A percentile compares a stretch with the other conserved stretches of the same genome.
These are phyloP conservation scores for Ceraceosorus bombacis DNA, from an alignment of 1,284 basidiomycete genomes.

Conservation along the genomic window DNA sequence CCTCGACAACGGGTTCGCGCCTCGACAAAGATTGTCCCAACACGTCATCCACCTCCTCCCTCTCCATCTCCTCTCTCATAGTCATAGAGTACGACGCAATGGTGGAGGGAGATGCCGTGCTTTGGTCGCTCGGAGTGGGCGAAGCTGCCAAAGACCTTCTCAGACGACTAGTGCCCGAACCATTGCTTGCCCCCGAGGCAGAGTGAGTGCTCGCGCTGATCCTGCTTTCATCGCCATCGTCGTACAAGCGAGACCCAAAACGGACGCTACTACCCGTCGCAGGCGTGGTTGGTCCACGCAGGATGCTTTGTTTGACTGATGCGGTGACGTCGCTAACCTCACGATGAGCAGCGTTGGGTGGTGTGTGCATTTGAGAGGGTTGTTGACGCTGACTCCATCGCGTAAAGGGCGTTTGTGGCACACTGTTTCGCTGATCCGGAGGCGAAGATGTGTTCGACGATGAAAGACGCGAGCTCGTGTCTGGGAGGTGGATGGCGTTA, in stretches of 20 bases:
- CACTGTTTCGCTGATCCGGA: not conserved
- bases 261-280: conserved; percentile 22
- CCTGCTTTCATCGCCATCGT: conserved; percentile 27
- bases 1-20: no score
- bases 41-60: no score
- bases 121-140: no score
- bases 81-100: no score
- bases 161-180: no score
- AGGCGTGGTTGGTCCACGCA: conserved; percentile 19
- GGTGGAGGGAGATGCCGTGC: no score
- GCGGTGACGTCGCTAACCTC: not conserved
- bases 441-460: not conserved
- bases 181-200: no score
- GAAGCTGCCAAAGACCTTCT: no score
- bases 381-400: not conserved
- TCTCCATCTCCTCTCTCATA: no score
- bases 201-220: conserved; percentile 11
- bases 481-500: not conserved
- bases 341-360: not conserved
- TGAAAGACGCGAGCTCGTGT: no score
- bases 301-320: conserved; percentile 7
- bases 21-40: no score
- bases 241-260: conserved; percentile 22
- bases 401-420: not conserved
- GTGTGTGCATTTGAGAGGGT: not conserved